These are phyloP conservation scores for Sophora flavescens DNA, from an alignment of 306 rosid genomes.

Conservation along the genomic window DNA sequence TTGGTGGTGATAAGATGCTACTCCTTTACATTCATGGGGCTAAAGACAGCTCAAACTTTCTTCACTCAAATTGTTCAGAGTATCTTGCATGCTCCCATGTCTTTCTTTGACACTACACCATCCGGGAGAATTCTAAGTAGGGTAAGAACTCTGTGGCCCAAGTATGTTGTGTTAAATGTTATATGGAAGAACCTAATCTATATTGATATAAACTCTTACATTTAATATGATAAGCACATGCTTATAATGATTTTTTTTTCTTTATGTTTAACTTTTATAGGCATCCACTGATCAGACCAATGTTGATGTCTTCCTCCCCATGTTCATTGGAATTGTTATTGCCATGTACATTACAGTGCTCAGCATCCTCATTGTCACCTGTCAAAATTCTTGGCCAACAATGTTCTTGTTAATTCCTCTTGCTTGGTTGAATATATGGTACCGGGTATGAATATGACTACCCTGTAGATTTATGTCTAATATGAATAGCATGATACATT, in stretches of 20 bases:
- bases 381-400: slow-evolving; percentile 88
- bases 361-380: slow-evolving; percentile 63
- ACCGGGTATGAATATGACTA: slow-evolving; percentile 63
- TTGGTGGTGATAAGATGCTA: slow-evolving; percentile 52
- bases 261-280: slow-evolving; percentile 41
- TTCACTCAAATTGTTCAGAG: slow-evolving; percentile 68
- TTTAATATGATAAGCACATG: slow-evolving; percentile 21
- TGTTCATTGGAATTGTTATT: slow-evolving; percentile 45
- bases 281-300: slow-evolving; percentile 85
- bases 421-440: slow-evolving; percentile 77
- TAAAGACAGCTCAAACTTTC: slow-evolving; percentile 68
- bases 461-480: background rate
- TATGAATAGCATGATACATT: background rate
- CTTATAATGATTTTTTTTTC: background rate
- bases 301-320: slow-evolving; percentile 67
- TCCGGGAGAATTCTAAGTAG: slow-evolving; percentile 87
- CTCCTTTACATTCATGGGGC: slow-evolving; percentile 56
- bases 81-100: slow-evolving; percentile 86
- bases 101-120: slow-evolving; percentile 91
- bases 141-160: slow-evolving; percentile 54
- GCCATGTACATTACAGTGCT: slow-evolving; percentile 66
- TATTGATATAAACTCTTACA: background rate
- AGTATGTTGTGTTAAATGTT: background rate
- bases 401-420: slow-evolving; percentile 73
- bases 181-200: background rate